phyloP scores from a whole-genome alignment of 257 asterid species.

The Thymus mandschuricus region DNA sequence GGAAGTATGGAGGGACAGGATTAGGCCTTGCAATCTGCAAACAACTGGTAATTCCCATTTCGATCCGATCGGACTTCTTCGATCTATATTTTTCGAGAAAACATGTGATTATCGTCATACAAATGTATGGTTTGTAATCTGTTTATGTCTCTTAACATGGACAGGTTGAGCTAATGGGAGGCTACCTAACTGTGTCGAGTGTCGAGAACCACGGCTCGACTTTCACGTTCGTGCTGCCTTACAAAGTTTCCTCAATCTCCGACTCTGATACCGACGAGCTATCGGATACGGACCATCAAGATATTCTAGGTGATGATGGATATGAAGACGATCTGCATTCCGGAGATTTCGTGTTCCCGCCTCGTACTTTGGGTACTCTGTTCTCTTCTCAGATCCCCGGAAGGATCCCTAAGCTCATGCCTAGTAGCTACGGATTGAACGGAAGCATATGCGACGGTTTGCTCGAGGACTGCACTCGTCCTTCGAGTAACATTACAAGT shows the following conservation, averaged over 20 bases:
- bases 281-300: conserved; percentile 57
- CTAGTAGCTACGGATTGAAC: conserved; percentile 42
- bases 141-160: background rate
- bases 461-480: conserved; percentile 45
- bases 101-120: background rate
- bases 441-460: conserved; percentile 32
- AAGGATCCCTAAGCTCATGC: conserved; percentile 50
- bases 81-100: background rate
- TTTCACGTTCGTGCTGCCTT: conserved; percentile 77
- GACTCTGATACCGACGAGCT: conserved; percentile 75
- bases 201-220: conserved; percentile 75
- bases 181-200: conserved; percentile 75
- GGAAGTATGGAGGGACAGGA: conserved; percentile 97
- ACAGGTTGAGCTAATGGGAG: conserved; percentile 98
- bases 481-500: conserved; percentile 39
- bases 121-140: background rate
- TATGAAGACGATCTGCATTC: conserved; percentile 65
- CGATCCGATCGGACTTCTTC: background rate
- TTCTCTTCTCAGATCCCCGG: conserved; percentile 58
- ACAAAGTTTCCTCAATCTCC: conserved; percentile 60
- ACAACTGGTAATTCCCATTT: conserved; percentile 60
- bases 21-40: conserved; percentile 92
- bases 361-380: conserved; percentile 68
- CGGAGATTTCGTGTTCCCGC: conserved; percentile 74
- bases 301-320: conserved; percentile 41